Evolutionary conservation across 306 rosid genomes (phyloP).

Genomic region (Potentilla sterilis): DNA sequence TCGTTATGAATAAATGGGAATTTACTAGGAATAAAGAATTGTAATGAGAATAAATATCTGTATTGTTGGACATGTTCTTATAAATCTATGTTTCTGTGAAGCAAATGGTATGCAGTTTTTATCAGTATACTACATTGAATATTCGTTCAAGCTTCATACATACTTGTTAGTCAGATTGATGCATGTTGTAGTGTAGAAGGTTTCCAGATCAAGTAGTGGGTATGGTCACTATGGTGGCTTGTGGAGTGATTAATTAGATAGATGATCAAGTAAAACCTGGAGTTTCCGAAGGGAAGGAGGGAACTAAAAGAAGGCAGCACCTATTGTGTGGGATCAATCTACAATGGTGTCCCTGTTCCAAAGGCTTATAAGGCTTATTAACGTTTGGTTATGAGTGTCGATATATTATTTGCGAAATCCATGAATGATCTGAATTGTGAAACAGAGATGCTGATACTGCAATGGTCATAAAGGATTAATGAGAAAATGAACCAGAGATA

Average conservation of each 20-base stretch:
- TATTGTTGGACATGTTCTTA: neutral
- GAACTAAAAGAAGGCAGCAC: too few relatives aligned
- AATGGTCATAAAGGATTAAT: too few relatives aligned
- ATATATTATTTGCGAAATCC: too few relatives aligned
- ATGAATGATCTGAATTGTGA: too few relatives aligned
- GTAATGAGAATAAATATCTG: conserved; percentile 24
- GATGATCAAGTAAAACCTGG: neutral
- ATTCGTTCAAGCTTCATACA: neutral
- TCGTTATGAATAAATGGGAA: conserved; percentile 17
- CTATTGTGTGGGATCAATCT: too few relatives aligned
- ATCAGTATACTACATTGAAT: neutral
- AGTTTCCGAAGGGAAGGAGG: too few relatives aligned
- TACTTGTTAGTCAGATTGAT: neutral
- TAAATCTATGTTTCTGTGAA: neutral
- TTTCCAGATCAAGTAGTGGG: neutral
- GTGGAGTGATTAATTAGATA: neutral
- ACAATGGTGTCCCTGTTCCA: too few relatives aligned
- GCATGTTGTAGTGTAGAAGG: neutral
- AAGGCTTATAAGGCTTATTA: too few relatives aligned
- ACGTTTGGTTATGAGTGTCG: too few relatives aligned
- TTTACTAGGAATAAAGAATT: conserved; percentile 35
- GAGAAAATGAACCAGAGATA: too few relatives aligned
- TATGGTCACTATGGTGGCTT: neutral
- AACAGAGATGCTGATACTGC: too few relatives aligned
- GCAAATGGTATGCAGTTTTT: neutral